phyloP scores from a whole-genome alignment of 768 basidiomycete species.

The Naganishia onofrii region DNA sequence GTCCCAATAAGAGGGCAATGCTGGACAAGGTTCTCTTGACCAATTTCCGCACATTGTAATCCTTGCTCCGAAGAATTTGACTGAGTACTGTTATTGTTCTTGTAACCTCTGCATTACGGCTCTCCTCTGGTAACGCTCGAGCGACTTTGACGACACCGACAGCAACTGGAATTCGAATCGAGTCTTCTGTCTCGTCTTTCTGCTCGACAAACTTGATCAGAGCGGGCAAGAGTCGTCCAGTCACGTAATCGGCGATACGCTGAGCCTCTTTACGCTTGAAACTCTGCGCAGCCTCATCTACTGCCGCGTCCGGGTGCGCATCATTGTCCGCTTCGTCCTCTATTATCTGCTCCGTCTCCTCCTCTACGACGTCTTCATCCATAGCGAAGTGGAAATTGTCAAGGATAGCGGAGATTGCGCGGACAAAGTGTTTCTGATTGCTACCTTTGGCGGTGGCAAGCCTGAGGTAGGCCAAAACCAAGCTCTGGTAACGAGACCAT shows the following conservation, averaged over 20 bases:
- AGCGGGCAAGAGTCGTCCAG: slow-evolving; percentile 69
- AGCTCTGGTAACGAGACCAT: slow-evolving; percentile 78
- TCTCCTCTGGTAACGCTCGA: slow-evolving; percentile 66
- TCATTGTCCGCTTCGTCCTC: slow-evolving; percentile 15
- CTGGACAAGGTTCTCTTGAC: slow-evolving; percentile 77
- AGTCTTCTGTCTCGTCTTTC: slow-evolving; percentile 77
- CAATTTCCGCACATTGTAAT: slow-evolving; percentile 86
- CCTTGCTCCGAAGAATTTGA: slow-evolving; percentile 87
- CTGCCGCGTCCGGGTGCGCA: slow-evolving; percentile 10
- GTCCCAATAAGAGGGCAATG: slow-evolving; percentile 70
- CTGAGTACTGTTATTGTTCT: slow-evolving; percentile 78
- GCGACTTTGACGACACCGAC: slow-evolving; percentile 83
- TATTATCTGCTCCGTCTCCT: slow-evolving; percentile 35
- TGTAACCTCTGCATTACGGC: slow-evolving; percentile 67
- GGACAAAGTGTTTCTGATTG: slow-evolving; percentile 75
- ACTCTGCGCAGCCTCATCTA: slow-evolving; percentile 7
- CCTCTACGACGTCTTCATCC: slow-evolving; percentile 50
- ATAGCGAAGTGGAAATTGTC: slow-evolving; percentile 90
- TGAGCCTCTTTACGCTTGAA: slow-evolving; percentile 17
- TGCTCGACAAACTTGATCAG: slow-evolving; percentile 78
- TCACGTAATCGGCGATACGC: slow-evolving; percentile 71
- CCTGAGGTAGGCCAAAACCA: slow-evolving; percentile 78
- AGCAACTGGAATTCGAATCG: slow-evolving; percentile 80
- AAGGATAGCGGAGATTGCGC: slow-evolving; percentile 75
- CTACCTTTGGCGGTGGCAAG: slow-evolving; percentile 61